A percentile compares a stretch with the other conserved stretches of the same genome.
phyloP scores from a whole-genome alignment of 2,329 filamentous ascomycete species.

The Curvularia eragrostidis region DNA sequence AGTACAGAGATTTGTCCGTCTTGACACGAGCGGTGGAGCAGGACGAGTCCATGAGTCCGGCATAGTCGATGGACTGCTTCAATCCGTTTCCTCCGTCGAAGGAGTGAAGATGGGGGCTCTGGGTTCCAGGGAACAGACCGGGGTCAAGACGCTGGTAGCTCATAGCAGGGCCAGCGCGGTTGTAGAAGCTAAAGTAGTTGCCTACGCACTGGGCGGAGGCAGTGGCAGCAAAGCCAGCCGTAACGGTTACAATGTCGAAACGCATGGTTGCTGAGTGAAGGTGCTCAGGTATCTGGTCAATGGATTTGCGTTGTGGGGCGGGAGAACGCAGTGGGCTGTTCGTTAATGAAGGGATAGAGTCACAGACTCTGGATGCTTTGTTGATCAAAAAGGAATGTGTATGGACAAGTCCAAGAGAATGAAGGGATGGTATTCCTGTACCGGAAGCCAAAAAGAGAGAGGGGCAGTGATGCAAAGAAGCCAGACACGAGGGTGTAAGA shows the following conservation, averaged over 20 bases:
- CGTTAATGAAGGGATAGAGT: conserved; percentile 40
- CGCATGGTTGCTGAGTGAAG: conserved; percentile 33
- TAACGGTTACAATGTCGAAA: conserved; percentile 35
- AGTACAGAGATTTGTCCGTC: conserved; percentile 49
- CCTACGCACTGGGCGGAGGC: conserved; percentile 45
- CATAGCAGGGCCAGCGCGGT: conserved; percentile 43
- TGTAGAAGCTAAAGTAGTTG: conserved; percentile 51
- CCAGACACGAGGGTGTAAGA: conserved; percentile 32
- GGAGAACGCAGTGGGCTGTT: conserved; percentile 32
- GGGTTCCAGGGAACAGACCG: conserved; percentile 41
- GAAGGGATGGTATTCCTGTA: conserved; percentile 47
- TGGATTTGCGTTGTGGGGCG: conserved; percentile 16
- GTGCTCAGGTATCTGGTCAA: conserved; percentile 14
- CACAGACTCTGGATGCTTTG: conserved; percentile 38
- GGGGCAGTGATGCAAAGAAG: conserved; percentile 6
- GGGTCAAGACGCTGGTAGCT: conserved; percentile 48
- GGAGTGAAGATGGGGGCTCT: conserved; percentile 48
- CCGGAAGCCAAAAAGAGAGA: conserved; percentile 15
- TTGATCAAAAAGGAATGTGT: conserved; percentile 34
- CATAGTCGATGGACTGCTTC: conserved; percentile 36
- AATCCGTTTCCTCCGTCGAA: conserved; percentile 49
- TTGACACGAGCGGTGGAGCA: conserved; percentile 50
- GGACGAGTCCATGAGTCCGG: conserved; percentile 35
- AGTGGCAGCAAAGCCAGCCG: conserved; percentile 41
- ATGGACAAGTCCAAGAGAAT: conserved; percentile 28